Percentiles rank a stretch among this genome's conserved stretches.
Conservation (phyloP, 2,329 filamentous ascomycete species). For the Rugonectria rugulosa region DNA sequence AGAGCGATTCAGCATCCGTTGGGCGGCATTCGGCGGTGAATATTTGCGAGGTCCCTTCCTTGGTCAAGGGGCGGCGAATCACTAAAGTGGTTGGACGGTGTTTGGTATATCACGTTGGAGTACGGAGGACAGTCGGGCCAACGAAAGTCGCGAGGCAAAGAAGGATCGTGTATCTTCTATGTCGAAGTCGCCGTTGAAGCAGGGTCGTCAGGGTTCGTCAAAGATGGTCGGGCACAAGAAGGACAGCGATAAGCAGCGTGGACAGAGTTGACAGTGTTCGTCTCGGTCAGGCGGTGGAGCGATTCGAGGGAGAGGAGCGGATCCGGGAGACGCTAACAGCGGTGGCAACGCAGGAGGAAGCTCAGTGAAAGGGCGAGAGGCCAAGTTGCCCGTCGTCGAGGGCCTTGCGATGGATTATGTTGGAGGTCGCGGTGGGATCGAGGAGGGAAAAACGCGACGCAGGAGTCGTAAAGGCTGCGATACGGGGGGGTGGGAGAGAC, state of each 20-base stretch:
- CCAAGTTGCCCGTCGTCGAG: background rate
- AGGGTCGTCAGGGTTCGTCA: conserved; percentile 7
- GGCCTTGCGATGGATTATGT: background rate
- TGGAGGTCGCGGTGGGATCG: conserved; percentile 2
- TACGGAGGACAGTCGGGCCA: background rate
- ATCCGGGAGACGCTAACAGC: conserved; percentile 30
- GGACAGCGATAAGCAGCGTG: conserved; percentile 29
- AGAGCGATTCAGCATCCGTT: conserved; percentile 30
- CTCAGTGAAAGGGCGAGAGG: background rate
- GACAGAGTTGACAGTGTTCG: conserved; percentile 24
- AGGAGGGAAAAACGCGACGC: conserved; percentile 9
- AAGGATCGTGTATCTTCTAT: conserved; percentile 19
- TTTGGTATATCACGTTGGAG: conserved; percentile 19
- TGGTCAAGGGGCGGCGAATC: conserved; percentile 11
- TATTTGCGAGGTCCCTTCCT: conserved; percentile 15
- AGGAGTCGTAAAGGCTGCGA: conserved; percentile 13
- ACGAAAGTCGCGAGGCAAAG: background rate
- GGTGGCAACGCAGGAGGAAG: conserved; percentile 10
- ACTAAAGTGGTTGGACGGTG: conserved; percentile 22
- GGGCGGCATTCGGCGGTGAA: conserved; percentile 40
- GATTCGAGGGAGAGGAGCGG: conserved; percentile 35
- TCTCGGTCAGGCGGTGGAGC: conserved; percentile 38
- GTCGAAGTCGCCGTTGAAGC: conserved; percentile 10
- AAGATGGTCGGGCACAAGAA: conserved; percentile 15
- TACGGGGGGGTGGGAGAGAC: conserved; percentile 9